Base-by-base conservation (phyloP, 345 rosid species). In the Odontarrhena argentea region DNA sequence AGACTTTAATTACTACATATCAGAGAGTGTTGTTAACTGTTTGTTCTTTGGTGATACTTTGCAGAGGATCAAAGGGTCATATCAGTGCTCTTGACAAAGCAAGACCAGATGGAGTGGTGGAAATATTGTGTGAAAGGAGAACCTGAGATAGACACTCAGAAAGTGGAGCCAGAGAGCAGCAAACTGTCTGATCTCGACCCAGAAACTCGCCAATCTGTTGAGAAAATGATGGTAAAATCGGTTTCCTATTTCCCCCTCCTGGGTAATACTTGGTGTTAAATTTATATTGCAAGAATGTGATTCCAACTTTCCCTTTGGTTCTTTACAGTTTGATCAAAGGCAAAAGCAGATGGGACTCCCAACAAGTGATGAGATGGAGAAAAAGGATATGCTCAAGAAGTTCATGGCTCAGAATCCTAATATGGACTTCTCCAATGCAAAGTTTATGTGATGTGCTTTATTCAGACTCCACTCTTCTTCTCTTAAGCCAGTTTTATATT, bases 51-150 rank as follows among this genome's bases (percentile, higher is more conserved):
- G 4, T 32, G 36, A 12, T 35, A 42, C 8, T 5, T 45, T 55
- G 55, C 38, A 68, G 72, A 74, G 78, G 78, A 74, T 68, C 78
- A 74, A 25, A 74, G 63, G 48, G 41, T 68, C 7, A 55, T 74
- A 37, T 68, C 70, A 3, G 68, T 93, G 54, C 89, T 91, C 30
- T 62, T 94, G 80, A 94, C 97, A 25, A 94, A 94, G 85, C 89
- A 84, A 54, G 83, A 91, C 75, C 95, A 91, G 69, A 85, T 84
- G 96, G 86, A 85, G 38, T 94, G 97, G 97, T 94, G 97, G 99
- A 87, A 85, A 55, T 84, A 75, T n/a, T 48, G 92, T 73, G 78
- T 88, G 60, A 88, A 87, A 61, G 94, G 97, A 38, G 99, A 76
- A 15, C 92, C 96, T 69, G 91, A 91, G 62, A 74, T 91, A 41